Percentiles rank a stretch among this genome's conserved stretches.
Conservation (phyloP, 257 asterid genomes). For the Osmanthus fragrans region DNA sequence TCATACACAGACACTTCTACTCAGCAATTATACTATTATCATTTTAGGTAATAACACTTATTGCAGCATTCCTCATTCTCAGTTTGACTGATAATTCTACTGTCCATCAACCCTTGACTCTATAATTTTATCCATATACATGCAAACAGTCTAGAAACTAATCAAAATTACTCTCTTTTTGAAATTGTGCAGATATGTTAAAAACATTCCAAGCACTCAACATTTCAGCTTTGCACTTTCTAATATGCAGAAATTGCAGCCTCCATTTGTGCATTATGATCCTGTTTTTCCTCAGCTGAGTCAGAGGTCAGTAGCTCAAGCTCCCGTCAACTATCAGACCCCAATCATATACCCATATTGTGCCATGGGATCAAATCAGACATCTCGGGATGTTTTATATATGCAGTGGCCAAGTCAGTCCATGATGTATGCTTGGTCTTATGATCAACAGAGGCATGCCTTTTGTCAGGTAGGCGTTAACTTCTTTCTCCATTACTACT, state of each 20-base stretch:
- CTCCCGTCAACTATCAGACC: slow-evolving; percentile 59
- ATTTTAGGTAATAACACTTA: not conserved
- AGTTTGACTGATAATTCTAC: not conserved
- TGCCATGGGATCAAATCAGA: slow-evolving; percentile 66
- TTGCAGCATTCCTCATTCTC: not conserved
- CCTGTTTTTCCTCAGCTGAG: slow-evolving; percentile 58
- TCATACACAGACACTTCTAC: not conserved
- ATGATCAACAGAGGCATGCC: slow-evolving; percentile 72
- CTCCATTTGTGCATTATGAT: slow-evolving; percentile 28
- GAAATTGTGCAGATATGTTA: slow-evolving; percentile 63
- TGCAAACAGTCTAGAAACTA: not conserved
- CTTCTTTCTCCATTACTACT: not conserved
- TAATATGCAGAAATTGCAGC: slow-evolving; percentile 57
- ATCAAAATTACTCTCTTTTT: slow-evolving; percentile 6
- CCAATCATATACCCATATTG: slow-evolving; percentile 67
- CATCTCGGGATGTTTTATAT: slow-evolving; percentile 60
- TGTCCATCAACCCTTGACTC: not conserved
- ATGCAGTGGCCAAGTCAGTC: slow-evolving; percentile 89
- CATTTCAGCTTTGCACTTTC: slow-evolving; percentile 52
- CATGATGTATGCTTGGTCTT: slow-evolving; percentile 85
- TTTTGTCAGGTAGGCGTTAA: slow-evolving; percentile 60
- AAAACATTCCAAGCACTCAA: slow-evolving; percentile 53
- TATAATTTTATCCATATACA: not conserved
- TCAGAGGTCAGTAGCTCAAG: slow-evolving; percentile 64
- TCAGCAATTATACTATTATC: not conserved